Evolutionary conservation across 78 protist species (phyloP).

Genomic region (Dictyostelium capitatum): DNA sequence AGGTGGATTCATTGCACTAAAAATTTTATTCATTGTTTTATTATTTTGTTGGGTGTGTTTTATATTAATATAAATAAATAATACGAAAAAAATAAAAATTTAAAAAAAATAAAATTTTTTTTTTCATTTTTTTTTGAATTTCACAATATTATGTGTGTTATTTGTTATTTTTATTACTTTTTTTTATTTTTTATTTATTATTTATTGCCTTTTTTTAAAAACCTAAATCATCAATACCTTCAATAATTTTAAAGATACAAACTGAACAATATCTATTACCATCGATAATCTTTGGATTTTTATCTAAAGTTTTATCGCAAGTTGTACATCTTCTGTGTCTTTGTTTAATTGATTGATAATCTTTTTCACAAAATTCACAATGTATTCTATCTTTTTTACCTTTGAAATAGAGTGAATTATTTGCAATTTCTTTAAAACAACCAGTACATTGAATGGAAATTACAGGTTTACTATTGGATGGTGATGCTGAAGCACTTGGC

Average conservation of each 20-base stretch:
- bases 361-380: slow-evolving; percentile 68
- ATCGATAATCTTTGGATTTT: slow-evolving; percentile 25
- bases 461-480: background rate
- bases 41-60: background rate
- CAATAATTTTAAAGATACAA: slow-evolving; percentile 47
- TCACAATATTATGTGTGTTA: background rate
- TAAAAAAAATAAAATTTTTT: background rate
- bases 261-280: slow-evolving; percentile 51
- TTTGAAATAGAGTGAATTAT: slow-evolving; percentile 19
- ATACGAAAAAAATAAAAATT: background rate
- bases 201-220: slow-evolving; percentile 14
- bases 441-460: slow-evolving; percentile 47
- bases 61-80: background rate
- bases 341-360: slow-evolving; percentile 54
- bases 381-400: slow-evolving; percentile 67
- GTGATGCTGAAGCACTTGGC: background rate
- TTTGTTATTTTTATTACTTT: background rate
- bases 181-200: background rate
- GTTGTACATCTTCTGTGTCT: slow-evolving; percentile 56
- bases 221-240: slow-evolving; percentile 57
- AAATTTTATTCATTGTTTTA: background rate
- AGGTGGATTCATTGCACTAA: background rate
- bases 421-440: slow-evolving; percentile 26
- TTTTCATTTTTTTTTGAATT: too few species aligned
- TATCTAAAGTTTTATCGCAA: slow-evolving; percentile 50